Evolutionary conservation across 345 rosid species (phyloP), one percentile per base, ranked within the genome.

Genomic region (Hypericum perforatum): DNA sequence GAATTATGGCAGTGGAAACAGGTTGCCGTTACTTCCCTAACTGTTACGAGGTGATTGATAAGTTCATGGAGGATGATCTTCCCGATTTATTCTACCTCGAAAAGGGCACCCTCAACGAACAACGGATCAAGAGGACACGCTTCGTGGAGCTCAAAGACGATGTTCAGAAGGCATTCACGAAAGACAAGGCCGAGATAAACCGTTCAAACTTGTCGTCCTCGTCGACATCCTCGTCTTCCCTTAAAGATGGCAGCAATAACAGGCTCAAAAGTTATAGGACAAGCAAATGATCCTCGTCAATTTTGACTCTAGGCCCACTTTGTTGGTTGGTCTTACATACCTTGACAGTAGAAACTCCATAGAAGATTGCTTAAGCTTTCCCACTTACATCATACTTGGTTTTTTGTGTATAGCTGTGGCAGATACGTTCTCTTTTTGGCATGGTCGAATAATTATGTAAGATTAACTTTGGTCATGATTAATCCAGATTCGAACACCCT

Each of bases 61-160:
- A 85, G 77, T 81, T 85, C 74, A 88, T 92, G 96, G 95, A 88
- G 62, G 98, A 92, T 37, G 98, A 92, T 70, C 82, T 85, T 45
- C 88, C 79, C 0, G 98, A 92, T 62, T 57, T 88, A 71, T 82
- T 80, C 41, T 76, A 76, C 73, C 85, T 85, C 0, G 90, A 92
- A 47, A 81, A 57, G 57, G 95, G 91, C 56, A 70, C 77, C 4
- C 70, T 41, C 1, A 78, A 75, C 39, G 97, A 92, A 58, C 84
- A 78, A 56, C 76, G 72, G 53, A 37, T 71, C 53, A 89, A 83
- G 78, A 76, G 86, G 45, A 70, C 56, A 46, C 80, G 95, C 38
- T 92, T 76, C 72, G 70, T 74, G 63, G 97, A 85, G 70, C 89
- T 92, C 37, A 92, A 85, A 70, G 83, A 69, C 0, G 87, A 92